Base-by-base conservation (phyloP, 1,284 basidiomycete species). In the Marasmius oreades region DNA sequence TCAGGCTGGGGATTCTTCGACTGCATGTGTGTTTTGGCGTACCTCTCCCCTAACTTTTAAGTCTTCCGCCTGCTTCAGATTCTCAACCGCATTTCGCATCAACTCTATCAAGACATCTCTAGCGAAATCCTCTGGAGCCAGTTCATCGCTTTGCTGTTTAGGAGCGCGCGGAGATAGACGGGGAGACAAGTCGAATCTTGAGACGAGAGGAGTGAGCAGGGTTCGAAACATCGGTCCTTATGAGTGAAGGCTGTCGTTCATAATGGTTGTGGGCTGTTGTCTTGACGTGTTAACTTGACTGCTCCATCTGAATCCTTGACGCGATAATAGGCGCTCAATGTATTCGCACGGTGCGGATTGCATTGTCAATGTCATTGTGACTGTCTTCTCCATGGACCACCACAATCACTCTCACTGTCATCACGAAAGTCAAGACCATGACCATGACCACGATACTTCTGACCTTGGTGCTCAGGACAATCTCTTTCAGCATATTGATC, bases 81-180 rank as follows among this genome's bases (percentile, higher is more conserved):
- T 80, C 62, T 88, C 86, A 28, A 88, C 79, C 1, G 82, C 73
- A 59, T 81, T 82, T 36, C 84, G 73, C 86, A 90, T 88, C 43
- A 88, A 69, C 68, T 89, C 82, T 24, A 88, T 74, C 42, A 87
- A 73, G 23, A 86, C 86, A 69, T 88, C 86, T 57, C 85, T 72
- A 8, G 85, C 85, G 67, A 88, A 88, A 64, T 88, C 83, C 66
- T 89, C 86, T 11, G 85, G 84, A 18, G 76, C 73, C 42, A 78
- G 62, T 36, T 78, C 77, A 57, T 79, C 77, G 26, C 76, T 73
- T 34, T 72, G 67, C 31, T 61, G 54, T n/a, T 63, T 59, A 34
- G 67, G 63, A 18, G 69, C 62, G 24, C 10, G 59, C 51, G 54
- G 45, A 52, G 61, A 56, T 51, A 37, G 59, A 51, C 65, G 68